Evolutionary conservation across 179 eudicot genomes (phyloP).

Genomic region (Actinidia chinensis): DNA sequence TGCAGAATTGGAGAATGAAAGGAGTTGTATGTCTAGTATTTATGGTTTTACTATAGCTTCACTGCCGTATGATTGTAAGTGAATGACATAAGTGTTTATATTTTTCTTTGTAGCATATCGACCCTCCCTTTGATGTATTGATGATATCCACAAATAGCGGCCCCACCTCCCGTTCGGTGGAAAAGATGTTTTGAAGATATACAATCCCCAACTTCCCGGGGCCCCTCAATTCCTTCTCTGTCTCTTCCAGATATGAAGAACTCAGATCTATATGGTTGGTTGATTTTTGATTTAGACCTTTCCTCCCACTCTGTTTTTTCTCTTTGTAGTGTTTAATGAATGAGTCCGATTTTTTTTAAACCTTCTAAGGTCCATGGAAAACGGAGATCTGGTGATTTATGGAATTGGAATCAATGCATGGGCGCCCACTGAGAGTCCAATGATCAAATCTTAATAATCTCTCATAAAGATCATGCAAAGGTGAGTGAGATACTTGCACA

Average conservation of each 20-base stretch:
- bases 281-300: background rate
- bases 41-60: background rate
- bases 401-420: slow-evolving; percentile 79
- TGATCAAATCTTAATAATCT: slow-evolving; percentile 71
- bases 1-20: slow-evolving; percentile 58
- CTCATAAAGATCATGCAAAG: slow-evolving; percentile 81
- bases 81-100: background rate
- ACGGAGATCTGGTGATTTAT: slow-evolving; percentile 60
- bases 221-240: slow-evolving; percentile 76
- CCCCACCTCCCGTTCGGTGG: slow-evolving; percentile 78
- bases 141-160: slow-evolving; percentile 70
- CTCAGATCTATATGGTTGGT: slow-evolving; percentile 64
- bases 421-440: slow-evolving; percentile 70
- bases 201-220: slow-evolving; percentile 77
- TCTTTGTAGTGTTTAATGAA: slow-evolving; percentile 9
- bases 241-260: slow-evolving; percentile 83
- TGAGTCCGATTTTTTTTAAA: background rate
- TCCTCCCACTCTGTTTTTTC: background rate
- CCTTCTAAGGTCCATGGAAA: slow-evolving; percentile 70
- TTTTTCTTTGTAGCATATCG: slow-evolving; percentile 43
- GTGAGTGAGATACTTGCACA: slow-evolving; percentile 31
- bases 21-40: slow-evolving; percentile 57
- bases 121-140: slow-evolving; percentile 60
- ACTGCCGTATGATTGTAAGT: background rate
- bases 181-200: slow-evolving; percentile 69